phyloP scores from a whole-genome alignment of 2,329 filamentous ascomycete species.

The Penicillium aurantiogriseum region DNA sequence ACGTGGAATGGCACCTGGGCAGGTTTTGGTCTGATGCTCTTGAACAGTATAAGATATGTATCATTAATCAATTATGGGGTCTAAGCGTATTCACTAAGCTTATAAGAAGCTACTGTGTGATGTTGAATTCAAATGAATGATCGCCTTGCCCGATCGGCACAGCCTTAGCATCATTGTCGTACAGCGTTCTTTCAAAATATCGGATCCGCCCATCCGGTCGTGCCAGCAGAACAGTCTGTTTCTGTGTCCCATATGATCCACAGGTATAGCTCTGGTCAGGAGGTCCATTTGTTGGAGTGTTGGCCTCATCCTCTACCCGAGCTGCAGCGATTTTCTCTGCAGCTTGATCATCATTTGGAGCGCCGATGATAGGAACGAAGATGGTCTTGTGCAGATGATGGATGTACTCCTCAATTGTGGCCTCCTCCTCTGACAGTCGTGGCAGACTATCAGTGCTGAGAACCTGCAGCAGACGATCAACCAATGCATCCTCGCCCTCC shows the following conservation, averaged over 20 bases:
- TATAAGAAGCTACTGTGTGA: conserved; percentile 3
- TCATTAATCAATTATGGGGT: background rate
- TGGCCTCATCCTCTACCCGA: conserved; percentile 21
- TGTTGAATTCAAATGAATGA: conserved; percentile 38
- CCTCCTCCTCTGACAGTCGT: conserved; percentile 47
- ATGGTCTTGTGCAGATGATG: conserved; percentile 59
- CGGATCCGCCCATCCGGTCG: conserved; percentile 54
- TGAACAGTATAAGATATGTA: background rate
- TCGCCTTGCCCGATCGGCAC: conserved; percentile 50
- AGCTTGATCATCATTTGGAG: conserved; percentile 40
- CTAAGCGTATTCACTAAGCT: background rate
- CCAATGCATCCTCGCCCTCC: conserved; percentile 49
- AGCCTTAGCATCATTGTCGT: conserved; percentile 51
- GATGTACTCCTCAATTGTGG: conserved; percentile 55
- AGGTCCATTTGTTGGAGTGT: conserved; percentile 22
- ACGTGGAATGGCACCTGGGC: background rate
- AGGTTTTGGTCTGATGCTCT: background rate
- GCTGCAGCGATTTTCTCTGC: conserved; percentile 39
- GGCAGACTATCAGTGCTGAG: conserved; percentile 58
- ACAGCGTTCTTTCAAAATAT: conserved; percentile 64
- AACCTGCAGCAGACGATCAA: conserved; percentile 53
- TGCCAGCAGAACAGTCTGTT: conserved; percentile 62
- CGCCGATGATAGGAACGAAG: conserved; percentile 58
- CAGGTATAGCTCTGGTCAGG: conserved; percentile 37
- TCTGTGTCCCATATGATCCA: conserved; percentile 63